A percentile compares a stretch with the other conserved stretches of the same genome.
Conservation (phyloP, 257 asterid species). For the Solanum etuberosum region DNA sequence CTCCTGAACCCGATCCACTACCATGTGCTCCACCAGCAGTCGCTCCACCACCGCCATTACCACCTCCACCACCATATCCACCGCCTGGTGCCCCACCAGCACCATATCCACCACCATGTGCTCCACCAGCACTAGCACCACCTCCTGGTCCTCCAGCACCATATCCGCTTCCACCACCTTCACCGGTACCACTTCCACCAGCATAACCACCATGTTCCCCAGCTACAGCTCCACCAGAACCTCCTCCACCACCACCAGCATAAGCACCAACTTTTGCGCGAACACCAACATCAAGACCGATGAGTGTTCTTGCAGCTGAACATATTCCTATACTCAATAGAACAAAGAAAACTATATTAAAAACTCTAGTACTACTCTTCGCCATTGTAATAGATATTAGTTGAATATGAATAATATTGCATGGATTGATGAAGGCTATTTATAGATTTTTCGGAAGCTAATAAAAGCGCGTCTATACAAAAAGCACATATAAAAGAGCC, state of each 20-base stretch:
- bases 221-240: constrained; percentile 18
- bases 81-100: constrained; percentile 27
- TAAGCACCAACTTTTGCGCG: constrained; percentile 1
- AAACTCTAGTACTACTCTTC: constrained; percentile 1
- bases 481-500: constrained; percentile 4
- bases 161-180: constrained; percentile 25
- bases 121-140: constrained; percentile 36
- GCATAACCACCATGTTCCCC: constrained; percentile 13
- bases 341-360: constrained; percentile 23
- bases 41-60: not conserved
- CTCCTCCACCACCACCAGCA: constrained; percentile 27
- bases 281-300: constrained; percentile 10
- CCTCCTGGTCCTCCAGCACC: constrained; percentile 36
- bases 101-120: constrained; percentile 29
- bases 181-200: constrained; percentile 19
- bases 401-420: constrained; percentile 7
- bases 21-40: constrained; percentile 16
- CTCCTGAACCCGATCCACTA: constrained; percentile 21
- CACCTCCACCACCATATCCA: not conserved
- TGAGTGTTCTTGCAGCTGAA: constrained; percentile 59
- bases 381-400: constrained; percentile 18
- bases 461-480: constrained; percentile 24
- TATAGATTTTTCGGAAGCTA: constrained; percentile 22
- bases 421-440: constrained; percentile 14
- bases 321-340: constrained; percentile 28